Conservation (phyloP, 225 moss, liverwort and hornwort species). For the Asterella californica region DNA sequence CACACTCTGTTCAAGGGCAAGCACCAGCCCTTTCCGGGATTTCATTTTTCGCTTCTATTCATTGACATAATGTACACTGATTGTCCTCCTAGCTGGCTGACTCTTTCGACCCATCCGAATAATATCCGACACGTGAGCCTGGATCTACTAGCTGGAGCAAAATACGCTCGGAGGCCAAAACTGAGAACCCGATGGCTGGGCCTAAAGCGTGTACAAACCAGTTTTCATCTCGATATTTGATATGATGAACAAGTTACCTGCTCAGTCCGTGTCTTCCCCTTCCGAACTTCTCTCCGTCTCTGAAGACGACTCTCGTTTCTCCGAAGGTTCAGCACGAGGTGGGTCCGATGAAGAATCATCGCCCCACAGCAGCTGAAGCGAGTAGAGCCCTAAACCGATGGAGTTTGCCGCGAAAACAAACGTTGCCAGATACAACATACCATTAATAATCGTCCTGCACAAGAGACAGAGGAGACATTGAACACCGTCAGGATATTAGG, state of each 20-base stretch:
- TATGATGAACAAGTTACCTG: not conserved
- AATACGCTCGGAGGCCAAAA: not conserved
- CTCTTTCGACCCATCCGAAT: not conserved
- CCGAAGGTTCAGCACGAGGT: constrained; percentile 9
- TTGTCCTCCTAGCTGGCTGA: not conserved
- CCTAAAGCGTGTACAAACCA: not conserved
- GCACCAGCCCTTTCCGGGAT: not conserved
- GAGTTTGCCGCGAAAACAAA: constrained; percentile 93
- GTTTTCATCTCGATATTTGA: not conserved
- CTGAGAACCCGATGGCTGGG: not conserved
- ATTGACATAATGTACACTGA: constrained; percentile 7
- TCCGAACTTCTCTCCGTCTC: constrained; percentile 18
- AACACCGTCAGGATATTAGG: not conserved
- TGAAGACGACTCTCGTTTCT: constrained; percentile 11
- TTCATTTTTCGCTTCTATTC: not conserved
- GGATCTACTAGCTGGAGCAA: not conserved
- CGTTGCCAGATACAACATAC: constrained; percentile 83
- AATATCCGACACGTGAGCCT: not conserved
- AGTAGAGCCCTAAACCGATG: constrained; percentile 75
- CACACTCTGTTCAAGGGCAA: not conserved
- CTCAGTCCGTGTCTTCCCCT: constrained; percentile 24
- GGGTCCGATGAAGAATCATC: constrained; percentile 14
- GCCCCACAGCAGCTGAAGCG: constrained; percentile 57
- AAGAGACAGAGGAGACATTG: not conserved
- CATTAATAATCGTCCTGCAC: constrained; percentile 73